Evolutionary conservation across 345 rosid species (phyloP).

Genomic region (Ceriops tagal): DNA sequence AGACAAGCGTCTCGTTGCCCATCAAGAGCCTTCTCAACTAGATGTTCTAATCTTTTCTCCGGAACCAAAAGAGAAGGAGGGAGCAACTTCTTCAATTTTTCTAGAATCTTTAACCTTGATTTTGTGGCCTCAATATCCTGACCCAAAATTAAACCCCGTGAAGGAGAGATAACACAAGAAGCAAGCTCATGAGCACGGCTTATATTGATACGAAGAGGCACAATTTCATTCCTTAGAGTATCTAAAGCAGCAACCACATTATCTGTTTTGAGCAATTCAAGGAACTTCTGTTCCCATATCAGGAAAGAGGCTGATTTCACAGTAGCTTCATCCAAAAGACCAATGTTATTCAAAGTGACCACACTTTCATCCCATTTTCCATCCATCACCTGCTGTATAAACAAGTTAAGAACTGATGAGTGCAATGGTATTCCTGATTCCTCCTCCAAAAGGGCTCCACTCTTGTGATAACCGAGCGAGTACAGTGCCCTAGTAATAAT

Average conservation of each 20-base stretch:
- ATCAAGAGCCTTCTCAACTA: conserved; percentile 61
- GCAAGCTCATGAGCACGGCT: conserved; percentile 55
- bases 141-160: conserved; percentile 22
- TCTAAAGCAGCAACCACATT: conserved; percentile 45
- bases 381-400: conserved; percentile 53
- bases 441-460: conserved; percentile 61
- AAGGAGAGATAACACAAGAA: conserved; percentile 41
- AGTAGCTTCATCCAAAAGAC: conserved; percentile 46
- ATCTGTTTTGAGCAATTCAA: conserved; percentile 45
- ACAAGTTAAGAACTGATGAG: conserved; percentile 34
- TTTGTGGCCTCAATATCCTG: conserved; percentile 31
- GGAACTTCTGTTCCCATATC: conserved; percentile 62
- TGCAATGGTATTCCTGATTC: conserved; percentile 63
- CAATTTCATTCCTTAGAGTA: conserved; percentile 58
- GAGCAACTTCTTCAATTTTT: conserved; percentile 52
- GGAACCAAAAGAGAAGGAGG: conserved; percentile 65
- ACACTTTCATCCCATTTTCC: conserved; percentile 68
- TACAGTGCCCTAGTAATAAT: conserved; percentile 59
- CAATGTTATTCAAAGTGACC: conserved; percentile 46
- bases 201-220: conserved; percentile 48
- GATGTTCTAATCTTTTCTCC: conserved; percentile 63
- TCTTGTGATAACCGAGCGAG: conserved; percentile 65
- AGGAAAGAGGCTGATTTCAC: conserved; percentile 58
- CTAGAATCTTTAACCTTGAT: conserved; percentile 47
- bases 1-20: conserved; percentile 58